Percentiles rank a stretch among this genome's conserved stretches.
Evolutionary conservation across 768 basidiomycete genomes (phyloP).

Genomic region (Auricularia sp.): DNA sequence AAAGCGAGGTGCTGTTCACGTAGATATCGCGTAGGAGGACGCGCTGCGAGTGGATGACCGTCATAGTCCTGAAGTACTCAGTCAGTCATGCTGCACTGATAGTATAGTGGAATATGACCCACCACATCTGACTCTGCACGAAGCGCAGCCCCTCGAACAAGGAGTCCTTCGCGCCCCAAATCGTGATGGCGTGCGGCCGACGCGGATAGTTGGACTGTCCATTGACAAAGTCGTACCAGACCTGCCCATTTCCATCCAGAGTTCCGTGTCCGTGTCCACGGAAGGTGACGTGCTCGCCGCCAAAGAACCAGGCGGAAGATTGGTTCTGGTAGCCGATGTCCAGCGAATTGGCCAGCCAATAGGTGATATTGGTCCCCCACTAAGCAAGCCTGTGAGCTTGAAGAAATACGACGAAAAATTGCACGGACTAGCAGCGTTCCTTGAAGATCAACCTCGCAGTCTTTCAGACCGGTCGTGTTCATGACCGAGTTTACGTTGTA

Average conservation of each 20-base stretch:
- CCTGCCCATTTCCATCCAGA: slow-evolving; percentile 33
- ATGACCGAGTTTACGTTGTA: slow-evolving; percentile 27
- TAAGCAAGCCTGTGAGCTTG: slow-evolving; percentile 2
- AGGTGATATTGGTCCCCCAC: slow-evolving; percentile 28
- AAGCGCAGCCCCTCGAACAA: slow-evolving; percentile 27
- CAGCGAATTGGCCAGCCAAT: slow-evolving; percentile 28
- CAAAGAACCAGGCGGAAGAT: slow-evolving; percentile 29
- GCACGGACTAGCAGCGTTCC: slow-evolving; percentile 28
- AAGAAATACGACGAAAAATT: not conserved
- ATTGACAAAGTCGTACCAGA: slow-evolving; percentile 31
- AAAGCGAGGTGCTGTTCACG: slow-evolving; percentile 30
- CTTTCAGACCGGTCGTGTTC: slow-evolving; percentile 24
- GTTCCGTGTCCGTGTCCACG: slow-evolving; percentile 27
- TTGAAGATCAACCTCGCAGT: slow-evolving; percentile 25
- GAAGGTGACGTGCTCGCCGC: slow-evolving; percentile 23
- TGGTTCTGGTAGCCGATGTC: slow-evolving; percentile 29
- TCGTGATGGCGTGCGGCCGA: slow-evolving; percentile 29
- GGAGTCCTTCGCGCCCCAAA: slow-evolving; percentile 29
- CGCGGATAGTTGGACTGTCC: slow-evolving; percentile 31
- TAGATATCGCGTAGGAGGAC: slow-evolving; percentile 30
- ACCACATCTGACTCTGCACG: slow-evolving; percentile 27
- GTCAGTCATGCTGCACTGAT: not conserved
- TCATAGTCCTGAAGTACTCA: slow-evolving; percentile 27
- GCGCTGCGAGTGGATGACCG: slow-evolving; percentile 25
- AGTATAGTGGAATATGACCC: not conserved